Percentiles rank a stretch among this genome's conserved stretches.
These are phyloP conservation scores for Aspergillus pseudoterreus DNA, from an alignment of 2,329 filamentous ascomycete genomes.

Conservation along the genomic window DNA sequence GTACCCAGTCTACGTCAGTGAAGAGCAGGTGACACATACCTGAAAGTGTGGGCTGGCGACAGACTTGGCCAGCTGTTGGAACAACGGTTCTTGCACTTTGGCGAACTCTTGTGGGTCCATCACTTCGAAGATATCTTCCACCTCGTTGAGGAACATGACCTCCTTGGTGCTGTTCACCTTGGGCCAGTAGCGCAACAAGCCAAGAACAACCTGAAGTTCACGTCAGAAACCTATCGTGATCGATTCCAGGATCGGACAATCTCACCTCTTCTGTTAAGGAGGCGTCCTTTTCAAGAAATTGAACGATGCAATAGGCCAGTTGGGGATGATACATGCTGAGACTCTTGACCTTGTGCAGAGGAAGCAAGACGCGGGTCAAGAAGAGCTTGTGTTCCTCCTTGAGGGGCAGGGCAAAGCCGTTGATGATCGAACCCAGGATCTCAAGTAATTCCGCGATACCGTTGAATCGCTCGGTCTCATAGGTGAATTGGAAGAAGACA, in stretches of 20 bases:
- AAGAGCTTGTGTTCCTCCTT: slow-evolving; percentile 99
- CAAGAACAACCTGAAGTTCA: slow-evolving; percentile 72
- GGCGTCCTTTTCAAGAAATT: slow-evolving; percentile 97
- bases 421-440: slow-evolving; percentile 97
- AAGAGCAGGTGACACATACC: slow-evolving; percentile 36
- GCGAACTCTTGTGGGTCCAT: slow-evolving; percentile 99
- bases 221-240: slow-evolving; percentile 11
- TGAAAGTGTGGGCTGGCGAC: slow-evolving; percentile 98
- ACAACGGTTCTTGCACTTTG: slow-evolving; percentile 96
- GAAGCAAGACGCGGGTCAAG: slow-evolving; percentile 85
- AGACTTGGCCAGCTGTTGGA: slow-evolving; percentile 95
- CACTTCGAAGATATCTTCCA: slow-evolving; percentile 98
- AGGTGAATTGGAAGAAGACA: slow-evolving; percentile 99
- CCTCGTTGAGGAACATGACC: slow-evolving; percentile 99
- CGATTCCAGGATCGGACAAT: slow-evolving; percentile 6
- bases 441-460: slow-evolving; percentile 95
- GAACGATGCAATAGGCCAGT: slow-evolving; percentile 96
- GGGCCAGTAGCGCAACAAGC: slow-evolving; percentile 93
- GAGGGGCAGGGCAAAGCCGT: slow-evolving; percentile 90
- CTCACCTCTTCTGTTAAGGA: slow-evolving; percentile 91
- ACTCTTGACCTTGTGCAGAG: slow-evolving; percentile 96
- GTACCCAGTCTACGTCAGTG: not conserved
- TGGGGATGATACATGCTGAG: slow-evolving; percentile 99
- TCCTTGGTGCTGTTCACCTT: slow-evolving; percentile 99
- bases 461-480: slow-evolving; percentile 98